Conservation (phyloP, 768 basidiomycete species). For the Daedaleopsis sinensis region DNA sequence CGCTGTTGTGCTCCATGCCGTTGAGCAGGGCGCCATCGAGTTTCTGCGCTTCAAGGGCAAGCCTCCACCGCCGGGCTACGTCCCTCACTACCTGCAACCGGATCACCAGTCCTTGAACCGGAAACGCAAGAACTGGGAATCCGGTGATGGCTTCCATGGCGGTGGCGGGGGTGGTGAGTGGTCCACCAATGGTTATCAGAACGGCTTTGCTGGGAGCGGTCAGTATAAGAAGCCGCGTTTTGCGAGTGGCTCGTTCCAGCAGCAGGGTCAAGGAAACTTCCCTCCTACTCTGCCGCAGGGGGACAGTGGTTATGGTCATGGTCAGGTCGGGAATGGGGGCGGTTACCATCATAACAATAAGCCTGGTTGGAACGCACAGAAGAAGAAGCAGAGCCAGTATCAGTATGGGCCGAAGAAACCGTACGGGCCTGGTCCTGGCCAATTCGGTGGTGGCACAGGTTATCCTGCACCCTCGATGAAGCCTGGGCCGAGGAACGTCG, state of each 20-base stretch:
- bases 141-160: neutral
- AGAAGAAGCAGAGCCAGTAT: constrained; percentile 1
- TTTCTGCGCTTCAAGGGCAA: constrained; percentile 58
- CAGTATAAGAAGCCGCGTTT: constrained; percentile 13
- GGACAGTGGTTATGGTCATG: neutral
- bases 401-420: neutral
- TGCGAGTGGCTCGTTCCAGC: neutral
- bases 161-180: constrained; percentile 1
- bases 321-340: neutral
- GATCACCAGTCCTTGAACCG: constrained; percentile 7
- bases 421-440: constrained; percentile 10
- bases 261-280: constrained; percentile 3
- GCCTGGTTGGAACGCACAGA: constrained; percentile 11
- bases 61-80: constrained; percentile 44
- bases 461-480: constrained; percentile 5
- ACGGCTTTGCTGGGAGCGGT: neutral
- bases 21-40: constrained; percentile 58
- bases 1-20: constrained; percentile 56
- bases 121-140: constrained; percentile 19
- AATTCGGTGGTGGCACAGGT: constrained; percentile 8
- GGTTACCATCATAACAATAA: neutral
- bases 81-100: constrained; percentile 8
- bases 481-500: constrained; percentile 12
- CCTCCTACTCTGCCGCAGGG: neutral
- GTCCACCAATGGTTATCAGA: neutral